phyloP scores from a whole-genome alignment of 192 early-diverging fungal species.

The Mortierella hygrophila region DNA sequence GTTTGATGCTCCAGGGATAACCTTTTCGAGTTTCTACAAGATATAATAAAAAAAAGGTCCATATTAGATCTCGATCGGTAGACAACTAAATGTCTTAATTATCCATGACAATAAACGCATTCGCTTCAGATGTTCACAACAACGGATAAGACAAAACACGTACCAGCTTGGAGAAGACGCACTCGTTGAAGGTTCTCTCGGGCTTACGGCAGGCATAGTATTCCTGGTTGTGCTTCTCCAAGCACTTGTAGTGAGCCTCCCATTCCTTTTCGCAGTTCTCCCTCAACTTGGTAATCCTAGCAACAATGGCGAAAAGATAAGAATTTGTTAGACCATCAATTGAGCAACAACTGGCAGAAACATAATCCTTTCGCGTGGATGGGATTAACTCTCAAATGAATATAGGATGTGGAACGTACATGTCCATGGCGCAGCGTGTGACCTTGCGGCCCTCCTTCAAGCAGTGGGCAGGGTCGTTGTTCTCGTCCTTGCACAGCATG shows the following conservation, averaged over 20 bases:
- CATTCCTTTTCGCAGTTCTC: constrained; percentile 90
- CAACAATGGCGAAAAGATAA: not conserved
- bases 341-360: constrained; percentile 1
- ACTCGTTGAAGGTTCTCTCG: constrained; percentile 87
- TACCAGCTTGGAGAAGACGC: constrained; percentile 91
- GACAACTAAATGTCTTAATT: not conserved
- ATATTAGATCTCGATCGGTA: not conserved
- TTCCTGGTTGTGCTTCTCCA: constrained; percentile 94
- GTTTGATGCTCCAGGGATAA: constrained; percentile 72
- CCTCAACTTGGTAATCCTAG: constrained; percentile 88
- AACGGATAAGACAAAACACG: constrained; percentile 3
- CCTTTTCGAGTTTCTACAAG: constrained; percentile 76
- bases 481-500: constrained; percentile 96
- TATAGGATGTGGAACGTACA: constrained; percentile 62
- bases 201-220: constrained; percentile 81
- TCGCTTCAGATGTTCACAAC: not conserved
- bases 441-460: constrained; percentile 95
- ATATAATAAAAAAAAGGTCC: not conserved
- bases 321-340: not conserved
- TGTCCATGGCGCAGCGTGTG: constrained; percentile 92
- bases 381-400: not conserved
- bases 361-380: not conserved
- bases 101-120: not conserved
- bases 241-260: constrained; percentile 91
- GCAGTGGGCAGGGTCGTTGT: constrained; percentile 90